Percentiles rank a stretch among this genome's conserved stretches.
phyloP scores from a whole-genome alignment of 208 protist genomes.

The Leishmania tarentolae region DNA sequence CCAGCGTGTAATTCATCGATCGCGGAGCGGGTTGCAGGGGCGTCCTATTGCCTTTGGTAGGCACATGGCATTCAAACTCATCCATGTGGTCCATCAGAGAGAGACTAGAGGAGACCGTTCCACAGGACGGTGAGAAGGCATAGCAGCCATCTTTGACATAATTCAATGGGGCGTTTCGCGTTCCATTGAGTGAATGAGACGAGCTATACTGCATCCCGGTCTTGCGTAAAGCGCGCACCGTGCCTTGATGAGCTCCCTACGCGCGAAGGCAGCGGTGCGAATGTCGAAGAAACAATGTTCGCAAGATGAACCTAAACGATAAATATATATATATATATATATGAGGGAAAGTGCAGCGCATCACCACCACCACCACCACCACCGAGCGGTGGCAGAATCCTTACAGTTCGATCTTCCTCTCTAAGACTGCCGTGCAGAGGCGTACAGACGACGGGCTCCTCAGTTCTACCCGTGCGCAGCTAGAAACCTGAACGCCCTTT shows the following conservation, averaged over 20 bases:
- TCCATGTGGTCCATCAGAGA: conserved; percentile 21
- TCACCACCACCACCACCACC: not conserved
- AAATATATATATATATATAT: no score
- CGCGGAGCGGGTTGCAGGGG: not conserved
- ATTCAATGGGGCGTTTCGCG: not conserved
- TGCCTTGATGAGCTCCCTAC: not conserved
- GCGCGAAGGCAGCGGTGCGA: not conserved
- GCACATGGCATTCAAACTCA: conserved; percentile 25
- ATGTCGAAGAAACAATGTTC: not conserved
- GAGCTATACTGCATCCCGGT: not conserved
- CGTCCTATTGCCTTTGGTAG: conserved; percentile 9
- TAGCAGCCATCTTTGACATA: conserved; percentile 19
- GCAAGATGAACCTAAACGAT: not conserved
- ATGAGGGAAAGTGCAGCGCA: not conserved
- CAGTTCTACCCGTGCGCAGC: not conserved
- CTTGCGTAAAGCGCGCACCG: not conserved
- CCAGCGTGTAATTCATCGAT: not conserved
- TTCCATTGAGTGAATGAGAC: not conserved
- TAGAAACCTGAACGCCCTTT: not conserved
- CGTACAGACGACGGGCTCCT: not conserved
- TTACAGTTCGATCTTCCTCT: not conserved
- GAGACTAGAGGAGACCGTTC: conserved; percentile 20
- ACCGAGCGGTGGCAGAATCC: not conserved
- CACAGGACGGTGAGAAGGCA: conserved; percentile 30
- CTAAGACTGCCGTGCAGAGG: not conserved